phyloP scores from a whole-genome alignment of 768 basidiomycete genomes.

The Agrocybe pediades region DNA sequence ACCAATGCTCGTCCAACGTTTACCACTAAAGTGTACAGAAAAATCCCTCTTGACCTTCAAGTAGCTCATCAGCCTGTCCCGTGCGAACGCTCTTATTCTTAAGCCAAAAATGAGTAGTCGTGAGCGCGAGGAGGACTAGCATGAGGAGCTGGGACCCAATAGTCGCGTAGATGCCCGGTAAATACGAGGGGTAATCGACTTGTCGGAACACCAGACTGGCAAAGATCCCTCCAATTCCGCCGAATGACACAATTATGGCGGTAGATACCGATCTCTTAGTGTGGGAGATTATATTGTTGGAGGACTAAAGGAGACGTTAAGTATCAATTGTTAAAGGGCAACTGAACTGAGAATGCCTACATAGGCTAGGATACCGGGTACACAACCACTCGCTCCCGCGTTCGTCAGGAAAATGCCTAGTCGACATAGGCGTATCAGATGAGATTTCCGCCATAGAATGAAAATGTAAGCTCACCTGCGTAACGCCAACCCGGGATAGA shows the following conservation, averaged over 20 bases:
- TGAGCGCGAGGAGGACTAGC: conserved; percentile 39
- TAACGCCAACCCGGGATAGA: conserved; percentile 39
- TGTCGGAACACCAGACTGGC: conserved; percentile 51
- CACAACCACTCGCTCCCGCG: conserved; percentile 46
- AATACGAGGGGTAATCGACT: conserved; percentile 44
- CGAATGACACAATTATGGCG: conserved; percentile 48
- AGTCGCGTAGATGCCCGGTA: conserved; percentile 49
- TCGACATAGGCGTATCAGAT: conserved; percentile 4
- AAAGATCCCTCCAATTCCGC: conserved; percentile 49
- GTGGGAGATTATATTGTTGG: conserved; percentile 52
- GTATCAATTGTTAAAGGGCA: conserved; percentile 3
- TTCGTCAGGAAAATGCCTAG: conserved; percentile 48
- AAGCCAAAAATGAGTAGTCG: conserved; percentile 36
- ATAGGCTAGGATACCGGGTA: conserved; percentile 52
- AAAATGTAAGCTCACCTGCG: conserved; percentile 32
- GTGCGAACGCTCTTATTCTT: conserved; percentile 33
- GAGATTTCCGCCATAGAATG: not conserved
- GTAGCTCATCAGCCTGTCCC: conserved; percentile 21
- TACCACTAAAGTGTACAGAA: conserved; percentile 45
- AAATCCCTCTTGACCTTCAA: conserved; percentile 39
- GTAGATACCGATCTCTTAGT: conserved; percentile 50
- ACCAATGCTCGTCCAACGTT: no score
- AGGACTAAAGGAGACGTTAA: conserved; percentile 31
- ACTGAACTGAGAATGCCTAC: conserved; percentile 29
- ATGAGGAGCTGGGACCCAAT: conserved; percentile 45